Evolutionary conservation across 2,329 filamentous ascomycete genomes (phyloP).

Genomic region (Trichoderma sp.): DNA sequence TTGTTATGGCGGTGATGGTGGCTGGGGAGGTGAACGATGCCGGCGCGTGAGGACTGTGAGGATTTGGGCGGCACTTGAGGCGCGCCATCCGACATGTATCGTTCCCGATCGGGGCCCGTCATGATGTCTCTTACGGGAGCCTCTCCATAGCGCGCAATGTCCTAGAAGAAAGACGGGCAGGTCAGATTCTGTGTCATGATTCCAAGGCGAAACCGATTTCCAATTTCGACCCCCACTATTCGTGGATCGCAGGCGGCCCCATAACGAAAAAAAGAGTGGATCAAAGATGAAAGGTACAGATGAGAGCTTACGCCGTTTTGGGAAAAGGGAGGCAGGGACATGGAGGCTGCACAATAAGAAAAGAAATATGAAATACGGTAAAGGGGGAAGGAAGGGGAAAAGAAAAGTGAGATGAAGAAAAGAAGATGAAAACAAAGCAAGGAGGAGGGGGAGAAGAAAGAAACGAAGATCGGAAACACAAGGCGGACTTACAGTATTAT

Average conservation of each 20-base stretch:
- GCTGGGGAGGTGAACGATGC: conserved; percentile 64
- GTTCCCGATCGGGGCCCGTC: conserved; percentile 68
- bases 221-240: conserved; percentile 14
- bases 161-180: conserved; percentile 46
- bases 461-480: conserved; percentile 27
- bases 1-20: conserved; percentile 69
- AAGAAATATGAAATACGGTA: conserved; percentile 5
- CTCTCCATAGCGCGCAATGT: conserved; percentile 75
- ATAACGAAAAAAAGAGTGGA: conserved; percentile 18
- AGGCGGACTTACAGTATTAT: conserved; percentile 61
- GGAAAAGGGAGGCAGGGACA: conserved; percentile 15
- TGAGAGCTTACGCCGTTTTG: conserved; percentile 18
- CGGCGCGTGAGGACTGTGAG: conserved; percentile 62
- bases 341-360: conserved; percentile 3
- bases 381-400: neutral
- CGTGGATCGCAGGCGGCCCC: conserved; percentile 16
- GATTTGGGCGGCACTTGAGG: conserved; percentile 58
- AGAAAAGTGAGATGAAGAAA: conserved; percentile 19
- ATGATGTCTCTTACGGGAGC: conserved; percentile 72
- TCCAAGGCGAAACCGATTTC: conserved; percentile 4
- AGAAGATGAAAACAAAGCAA: neutral
- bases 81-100: conserved; percentile 54
- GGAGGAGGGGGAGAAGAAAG: conserved; percentile 1
- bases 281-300: neutral
- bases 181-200: conserved; percentile 25